Base-by-base conservation (phyloP, 2,329 filamentous ascomycete species). In the Aspergillus fumigatus region DNA sequence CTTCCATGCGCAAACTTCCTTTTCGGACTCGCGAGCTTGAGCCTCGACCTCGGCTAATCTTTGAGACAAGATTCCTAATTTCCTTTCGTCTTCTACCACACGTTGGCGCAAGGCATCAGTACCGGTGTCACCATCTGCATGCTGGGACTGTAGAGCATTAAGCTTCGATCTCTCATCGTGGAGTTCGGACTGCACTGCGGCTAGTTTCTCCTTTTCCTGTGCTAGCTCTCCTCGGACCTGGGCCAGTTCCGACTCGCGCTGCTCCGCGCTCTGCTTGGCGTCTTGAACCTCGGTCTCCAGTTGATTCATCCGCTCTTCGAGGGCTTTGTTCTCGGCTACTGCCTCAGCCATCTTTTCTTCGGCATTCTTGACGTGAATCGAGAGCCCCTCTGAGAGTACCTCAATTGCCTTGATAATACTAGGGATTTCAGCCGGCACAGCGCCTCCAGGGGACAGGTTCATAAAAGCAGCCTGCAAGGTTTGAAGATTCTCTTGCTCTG, bases 41-140 rank as follows among this genome's bases (percentile, higher is more conserved):
- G 88, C 88, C 65, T 89, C 86, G n/a, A 86, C 83, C 53, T 88
- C 84, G 3, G 88, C 86, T 21, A 96, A 79, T 65, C 90, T 84
- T 63, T 90, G 84, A 2, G 84, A 83, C 27, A 96, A 75, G 11
- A 79, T 80, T 23, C 82, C 82, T 3, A 90, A 83, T 71, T 86
- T 89, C 56, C 78, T 80, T 72, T 96, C 90, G 66, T 92, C 88
- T 56, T 90, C 88, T 45, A 87, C 84, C 3, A 95, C 80, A 54
- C 86, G 84, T 72, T 87, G 88, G 54, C 89, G 86, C 54, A 96
- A 76, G 27, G 84, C 86, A 71, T 92, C 90, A 0, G 90, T 92
- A 4, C 91, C 91, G 3, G 87, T 92, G 72, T 94, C 90, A 17
- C 90, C 92, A 61, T 92, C 88, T 1, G 88, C 85, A 67, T 96